Conservation (phyloP, 495 filamentous ascomycete genomes). For the Penicillium soppii region DNA sequence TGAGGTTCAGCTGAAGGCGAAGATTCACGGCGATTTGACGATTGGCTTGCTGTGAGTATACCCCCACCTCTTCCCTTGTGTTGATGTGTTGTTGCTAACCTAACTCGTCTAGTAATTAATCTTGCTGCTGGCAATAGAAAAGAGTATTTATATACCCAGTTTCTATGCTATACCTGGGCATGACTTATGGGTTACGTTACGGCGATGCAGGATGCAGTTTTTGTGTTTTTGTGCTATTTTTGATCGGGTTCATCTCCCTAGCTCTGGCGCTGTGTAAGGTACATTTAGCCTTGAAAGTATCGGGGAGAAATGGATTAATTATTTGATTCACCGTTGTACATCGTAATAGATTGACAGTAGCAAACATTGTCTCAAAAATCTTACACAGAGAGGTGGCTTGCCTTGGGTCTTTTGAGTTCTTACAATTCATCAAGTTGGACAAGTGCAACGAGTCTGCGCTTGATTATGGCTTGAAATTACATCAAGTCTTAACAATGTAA, state of each 20-base stretch:
- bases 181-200: slow-evolving; percentile 8
- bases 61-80: slow-evolving; percentile 4
- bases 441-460: not conserved
- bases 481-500: no score
- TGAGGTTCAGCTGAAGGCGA: slow-evolving; percentile 86
- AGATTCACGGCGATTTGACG: slow-evolving; percentile 88
- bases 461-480: no score
- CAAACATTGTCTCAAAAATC: no score
- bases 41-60: slow-evolving; percentile 76
- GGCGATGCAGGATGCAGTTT: slow-evolving; percentile 20
- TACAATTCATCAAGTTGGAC: no score
- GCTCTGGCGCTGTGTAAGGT: slow-evolving; percentile 20
- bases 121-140: slow-evolving; percentile 16
- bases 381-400: no score
- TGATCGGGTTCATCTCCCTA: slow-evolving; percentile 10
- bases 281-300: slow-evolving; percentile 14
- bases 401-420: no score
- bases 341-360: no score
- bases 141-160: slow-evolving; percentile 2
- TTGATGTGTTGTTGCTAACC: not conserved
- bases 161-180: slow-evolving; percentile 4
- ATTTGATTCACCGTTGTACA: not conserved
- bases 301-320: slow-evolving; percentile 20
- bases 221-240: slow-evolving; percentile 4
- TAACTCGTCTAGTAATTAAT: slow-evolving; percentile 25